phyloP scores from a whole-genome alignment of 208 protist species.

The Strigomonas galati region DNA sequence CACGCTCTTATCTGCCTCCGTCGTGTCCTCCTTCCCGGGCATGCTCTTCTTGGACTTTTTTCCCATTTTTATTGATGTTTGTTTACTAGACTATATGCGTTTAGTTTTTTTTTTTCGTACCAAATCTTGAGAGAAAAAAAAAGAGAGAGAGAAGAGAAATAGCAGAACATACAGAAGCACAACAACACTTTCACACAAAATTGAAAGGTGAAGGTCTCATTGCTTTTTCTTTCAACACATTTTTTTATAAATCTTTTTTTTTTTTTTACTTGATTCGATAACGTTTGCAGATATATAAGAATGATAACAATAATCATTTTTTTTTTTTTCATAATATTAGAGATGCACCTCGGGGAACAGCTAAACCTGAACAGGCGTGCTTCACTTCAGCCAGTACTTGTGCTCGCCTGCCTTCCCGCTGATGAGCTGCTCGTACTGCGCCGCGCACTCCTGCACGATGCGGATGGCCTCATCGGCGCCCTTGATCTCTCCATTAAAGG shows the following conservation, averaged over 20 bases:
- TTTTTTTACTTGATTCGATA: background rate
- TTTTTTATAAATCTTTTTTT: conserved; percentile 1
- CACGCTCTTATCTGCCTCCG: conserved; percentile 80
- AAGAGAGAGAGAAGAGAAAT: conserved; percentile 8
- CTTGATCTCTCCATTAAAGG: conserved; percentile 57
- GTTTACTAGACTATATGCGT: conserved; percentile 4
- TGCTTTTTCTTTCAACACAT: background rate
- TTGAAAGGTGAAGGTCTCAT: background rate
- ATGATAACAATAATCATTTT: background rate
- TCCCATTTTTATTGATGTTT: conserved; percentile 1
- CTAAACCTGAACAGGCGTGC: background rate
- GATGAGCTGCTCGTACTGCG: conserved; percentile 58
- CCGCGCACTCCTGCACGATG: conserved; percentile 52
- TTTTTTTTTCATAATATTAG: background rate
- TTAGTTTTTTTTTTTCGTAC: background rate
- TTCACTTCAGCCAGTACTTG: conserved; percentile 55
- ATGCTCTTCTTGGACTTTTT: conserved; percentile 33
- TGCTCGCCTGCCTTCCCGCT: conserved; percentile 27
- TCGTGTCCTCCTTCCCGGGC: conserved; percentile 79
- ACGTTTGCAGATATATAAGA: background rate
- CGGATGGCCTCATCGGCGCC: conserved; percentile 53
- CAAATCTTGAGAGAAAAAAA: conserved; percentile 3
- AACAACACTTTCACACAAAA: background rate
- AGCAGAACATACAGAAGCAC: background rate
- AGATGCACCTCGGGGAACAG: background rate